Percentiles rank a stretch among this genome's conserved stretches.
phyloP scores from a whole-genome alignment of 331 rosid genomes.

The Acacia pycnantha region DNA sequence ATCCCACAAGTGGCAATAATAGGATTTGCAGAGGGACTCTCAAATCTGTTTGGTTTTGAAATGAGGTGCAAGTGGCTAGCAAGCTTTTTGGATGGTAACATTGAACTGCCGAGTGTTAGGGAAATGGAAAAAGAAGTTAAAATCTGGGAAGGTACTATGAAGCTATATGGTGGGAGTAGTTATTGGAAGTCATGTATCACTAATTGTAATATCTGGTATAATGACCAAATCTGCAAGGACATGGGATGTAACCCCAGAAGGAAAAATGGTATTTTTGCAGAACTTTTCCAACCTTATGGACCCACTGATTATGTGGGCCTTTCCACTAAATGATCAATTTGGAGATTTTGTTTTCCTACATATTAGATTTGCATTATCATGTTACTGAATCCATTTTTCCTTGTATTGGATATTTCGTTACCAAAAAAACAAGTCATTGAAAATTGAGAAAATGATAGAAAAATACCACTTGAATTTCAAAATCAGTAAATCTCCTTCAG shows the following conservation, averaged over 20 bases:
- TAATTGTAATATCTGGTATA: conserved; percentile 33
- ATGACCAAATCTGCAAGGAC: conserved; percentile 50
- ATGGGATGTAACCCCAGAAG: conserved; percentile 34
- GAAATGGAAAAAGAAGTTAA: conserved; percentile 45
- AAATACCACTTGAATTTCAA: no score
- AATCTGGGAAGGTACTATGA: conserved; percentile 39
- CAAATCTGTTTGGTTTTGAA: conserved; percentile 34
- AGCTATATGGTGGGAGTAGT: conserved; percentile 25
- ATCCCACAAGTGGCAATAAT: conserved; percentile 49
- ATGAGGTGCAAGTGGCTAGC: conserved; percentile 50
- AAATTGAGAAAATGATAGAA: no score
- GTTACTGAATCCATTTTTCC: not conserved
- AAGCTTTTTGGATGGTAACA: conserved; percentile 34
- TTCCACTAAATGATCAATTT: not conserved
- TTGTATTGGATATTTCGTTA: not conserved
- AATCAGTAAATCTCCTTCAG: no score
- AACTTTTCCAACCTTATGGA: conserved; percentile 45
- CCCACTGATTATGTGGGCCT: conserved; percentile 38
- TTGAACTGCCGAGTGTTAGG: conserved; percentile 38
- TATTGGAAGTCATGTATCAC: conserved; percentile 39
- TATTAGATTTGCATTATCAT: not conserved
- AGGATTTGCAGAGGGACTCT: conserved; percentile 42
- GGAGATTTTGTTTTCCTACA: not conserved
- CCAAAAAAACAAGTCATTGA: not conserved
- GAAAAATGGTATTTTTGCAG: conserved; percentile 32